Evolutionary conservation across 768 basidiomycete genomes (phyloP).

Genomic region (Hirschioporus abietinus): DNA sequence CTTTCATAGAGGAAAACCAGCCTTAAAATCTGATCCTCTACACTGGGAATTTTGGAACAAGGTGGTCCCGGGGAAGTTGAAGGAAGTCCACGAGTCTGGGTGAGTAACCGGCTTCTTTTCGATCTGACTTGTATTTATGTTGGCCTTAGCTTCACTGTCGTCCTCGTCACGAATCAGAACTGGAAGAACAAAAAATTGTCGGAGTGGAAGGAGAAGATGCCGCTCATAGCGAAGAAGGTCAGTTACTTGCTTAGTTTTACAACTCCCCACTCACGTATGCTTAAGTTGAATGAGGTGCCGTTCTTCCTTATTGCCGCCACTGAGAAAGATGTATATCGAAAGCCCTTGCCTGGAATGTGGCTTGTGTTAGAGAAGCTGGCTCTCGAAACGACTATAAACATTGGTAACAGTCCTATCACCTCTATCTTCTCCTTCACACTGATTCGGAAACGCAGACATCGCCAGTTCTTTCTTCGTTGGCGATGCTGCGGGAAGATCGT

Average conservation of each 20-base stretch:
- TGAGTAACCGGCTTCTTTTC: slow-evolving; percentile 27
- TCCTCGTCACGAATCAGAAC: slow-evolving; percentile 80
- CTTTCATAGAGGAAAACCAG: slow-evolving; percentile 37
- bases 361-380: slow-evolving; percentile 62
- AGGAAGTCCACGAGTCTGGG: slow-evolving; percentile 55
- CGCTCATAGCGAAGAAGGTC: slow-evolving; percentile 59
- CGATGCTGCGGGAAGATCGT: slow-evolving; percentile 79
- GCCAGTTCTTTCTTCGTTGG: slow-evolving; percentile 73
- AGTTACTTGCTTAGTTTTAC: slow-evolving; percentile 16
- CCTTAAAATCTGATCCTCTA: slow-evolving; percentile 28
- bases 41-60: slow-evolving; percentile 72
- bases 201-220: slow-evolving; percentile 76
- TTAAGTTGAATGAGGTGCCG: slow-evolving; percentile 65
- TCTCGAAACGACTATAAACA: slow-evolving; percentile 46
- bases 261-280: neutral
- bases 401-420: slow-evolving; percentile 43
- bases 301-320: slow-evolving; percentile 78
- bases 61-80: slow-evolving; percentile 56
- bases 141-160: slow-evolving; percentile 54
- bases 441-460: slow-evolving; percentile 44
- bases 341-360: slow-evolving; percentile 90
- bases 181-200: slow-evolving; percentile 42
- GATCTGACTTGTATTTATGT: neutral
- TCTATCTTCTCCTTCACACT: neutral
- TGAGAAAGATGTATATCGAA: slow-evolving; percentile 69